Conservation (phyloP, 2,329 filamentous ascomycete genomes). For the Waltergamsia citrina region DNA sequence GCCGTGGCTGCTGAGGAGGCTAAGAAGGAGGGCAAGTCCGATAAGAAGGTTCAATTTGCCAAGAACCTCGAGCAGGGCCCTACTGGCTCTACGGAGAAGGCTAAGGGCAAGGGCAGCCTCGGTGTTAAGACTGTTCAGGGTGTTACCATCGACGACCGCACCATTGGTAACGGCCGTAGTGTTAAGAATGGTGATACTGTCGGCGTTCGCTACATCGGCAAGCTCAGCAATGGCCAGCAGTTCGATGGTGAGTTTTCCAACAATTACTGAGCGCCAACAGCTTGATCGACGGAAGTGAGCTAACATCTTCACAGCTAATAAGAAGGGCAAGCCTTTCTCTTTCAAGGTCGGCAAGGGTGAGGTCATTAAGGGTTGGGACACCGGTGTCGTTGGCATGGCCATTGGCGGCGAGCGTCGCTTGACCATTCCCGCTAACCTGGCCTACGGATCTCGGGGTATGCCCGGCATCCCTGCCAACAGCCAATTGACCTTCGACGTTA, state of each 20-base stretch:
- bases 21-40: conserved; percentile 51
- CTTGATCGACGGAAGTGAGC: no score
- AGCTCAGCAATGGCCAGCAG: conserved; percentile 87
- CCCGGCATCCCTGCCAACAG: conserved; percentile 89
- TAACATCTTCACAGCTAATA: conserved; percentile 60
- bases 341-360: conserved; percentile 93
- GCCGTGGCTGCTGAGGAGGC: conserved; percentile 55
- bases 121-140: conserved; percentile 76
- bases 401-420: conserved; percentile 90
- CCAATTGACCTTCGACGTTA: conserved; percentile 84
- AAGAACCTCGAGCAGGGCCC: conserved; percentile 98
- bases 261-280: conserved; percentile 10
- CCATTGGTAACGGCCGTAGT: conserved; percentile 71
- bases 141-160: conserved; percentile 92
- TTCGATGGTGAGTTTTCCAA: conserved; percentile 69
- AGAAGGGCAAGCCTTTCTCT: conserved; percentile 94
- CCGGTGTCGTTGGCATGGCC: conserved; percentile 86
- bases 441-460: conserved; percentile 76
- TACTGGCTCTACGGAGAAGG: conserved; percentile 54
- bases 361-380: conserved; percentile 98
- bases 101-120: conserved; percentile 37
- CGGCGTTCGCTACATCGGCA: conserved; percentile 96
- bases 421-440: conserved; percentile 77
- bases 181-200: conserved; percentile 88
- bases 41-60: conserved; percentile 98